Percentiles rank a stretch among this genome's conserved stretches.
Conservation (phyloP, 2,329 filamentous ascomycete genomes). For the Fulvia fulva region DNA sequence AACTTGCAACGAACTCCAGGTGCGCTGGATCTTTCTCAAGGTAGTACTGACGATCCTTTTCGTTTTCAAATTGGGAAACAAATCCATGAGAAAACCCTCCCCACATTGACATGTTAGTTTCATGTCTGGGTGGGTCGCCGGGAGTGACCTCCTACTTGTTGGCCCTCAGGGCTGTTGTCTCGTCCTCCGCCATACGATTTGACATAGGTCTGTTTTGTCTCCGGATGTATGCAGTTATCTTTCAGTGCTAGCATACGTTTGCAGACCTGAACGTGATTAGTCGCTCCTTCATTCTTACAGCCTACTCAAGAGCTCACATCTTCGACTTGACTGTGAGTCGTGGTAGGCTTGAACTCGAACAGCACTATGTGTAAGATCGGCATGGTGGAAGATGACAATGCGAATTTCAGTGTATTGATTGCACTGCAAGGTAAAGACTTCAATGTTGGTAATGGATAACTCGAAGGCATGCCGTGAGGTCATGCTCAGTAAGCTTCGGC, state of each 20-base stretch:
- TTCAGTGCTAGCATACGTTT: slow-evolving; percentile 54
- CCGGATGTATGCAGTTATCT: slow-evolving; percentile 57
- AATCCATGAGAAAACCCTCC: slow-evolving; percentile 66
- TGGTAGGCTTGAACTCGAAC: slow-evolving; percentile 59
- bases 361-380: slow-evolving; percentile 65
- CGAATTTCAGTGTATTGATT: too few relatives aligned
- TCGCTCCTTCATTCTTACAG: background rate
- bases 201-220: slow-evolving; percentile 58
- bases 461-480: background rate
- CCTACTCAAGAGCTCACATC: slow-evolving; percentile 45
- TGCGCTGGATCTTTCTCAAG: slow-evolving; percentile 62
- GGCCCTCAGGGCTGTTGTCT: slow-evolving; percentile 60
- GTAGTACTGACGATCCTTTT: slow-evolving; percentile 63
- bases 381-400: slow-evolving; percentile 44
- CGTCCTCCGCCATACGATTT: slow-evolving; percentile 54
- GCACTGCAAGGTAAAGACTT: too few relatives aligned
- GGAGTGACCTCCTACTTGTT: slow-evolving; percentile 47
- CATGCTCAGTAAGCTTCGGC: background rate
- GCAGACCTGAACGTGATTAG: slow-evolving; percentile 45
- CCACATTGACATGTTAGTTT: slow-evolving; percentile 27
- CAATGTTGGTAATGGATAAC: background rate
- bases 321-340: slow-evolving; percentile 49
- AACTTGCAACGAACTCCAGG: slow-evolving; percentile 53
- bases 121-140: background rate
- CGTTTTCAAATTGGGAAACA: slow-evolving; percentile 61